Percentiles rank a stretch among this genome's conserved stretches.
phyloP scores from a whole-genome alignment of 164 flowering plant genomes.

The Piper longum region DNA sequence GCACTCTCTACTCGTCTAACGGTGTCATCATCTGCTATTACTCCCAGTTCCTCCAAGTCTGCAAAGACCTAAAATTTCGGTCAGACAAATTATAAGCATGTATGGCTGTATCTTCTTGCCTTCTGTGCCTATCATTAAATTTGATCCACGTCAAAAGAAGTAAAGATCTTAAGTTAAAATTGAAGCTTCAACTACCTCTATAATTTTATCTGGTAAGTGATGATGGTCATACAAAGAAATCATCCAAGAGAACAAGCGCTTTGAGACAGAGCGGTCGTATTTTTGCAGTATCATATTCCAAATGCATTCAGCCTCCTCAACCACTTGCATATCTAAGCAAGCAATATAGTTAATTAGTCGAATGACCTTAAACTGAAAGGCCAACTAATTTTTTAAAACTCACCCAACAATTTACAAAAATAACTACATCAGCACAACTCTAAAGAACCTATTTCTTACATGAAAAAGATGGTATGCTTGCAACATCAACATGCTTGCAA shows the following conservation, averaged over 20 bases:
- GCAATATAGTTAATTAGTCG: neutral
- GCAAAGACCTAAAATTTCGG: slow-evolving; percentile 58
- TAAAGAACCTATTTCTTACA: neutral
- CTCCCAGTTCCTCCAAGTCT: slow-evolving; percentile 93
- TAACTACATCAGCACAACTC: neutral
- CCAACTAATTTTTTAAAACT: neutral
- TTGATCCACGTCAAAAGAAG: neutral
- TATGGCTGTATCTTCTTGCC: too few species aligned
- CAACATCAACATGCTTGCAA: too few species aligned
- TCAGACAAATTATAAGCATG: neutral
- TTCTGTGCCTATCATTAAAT: too few species aligned
- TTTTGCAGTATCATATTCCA: slow-evolving; percentile 86
- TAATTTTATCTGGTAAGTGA: slow-evolving; percentile 46
- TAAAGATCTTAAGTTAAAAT: neutral
- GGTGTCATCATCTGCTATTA: slow-evolving; percentile 84
- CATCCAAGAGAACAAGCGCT: slow-evolving; percentile 77
- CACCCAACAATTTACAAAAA: neutral
- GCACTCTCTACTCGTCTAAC: slow-evolving; percentile 51
- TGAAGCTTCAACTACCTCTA: slow-evolving; percentile 43
- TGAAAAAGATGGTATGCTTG: too few species aligned
- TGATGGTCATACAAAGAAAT: slow-evolving; percentile 80
- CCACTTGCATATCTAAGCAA: slow-evolving; percentile 71
- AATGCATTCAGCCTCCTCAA: slow-evolving; percentile 80
- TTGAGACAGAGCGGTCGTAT: slow-evolving; percentile 75
- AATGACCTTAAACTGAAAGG: neutral